These are phyloP conservation scores for Podaxis sp. DNA, from an alignment of 768 basidiomycete genomes.

Conservation along the genomic window DNA sequence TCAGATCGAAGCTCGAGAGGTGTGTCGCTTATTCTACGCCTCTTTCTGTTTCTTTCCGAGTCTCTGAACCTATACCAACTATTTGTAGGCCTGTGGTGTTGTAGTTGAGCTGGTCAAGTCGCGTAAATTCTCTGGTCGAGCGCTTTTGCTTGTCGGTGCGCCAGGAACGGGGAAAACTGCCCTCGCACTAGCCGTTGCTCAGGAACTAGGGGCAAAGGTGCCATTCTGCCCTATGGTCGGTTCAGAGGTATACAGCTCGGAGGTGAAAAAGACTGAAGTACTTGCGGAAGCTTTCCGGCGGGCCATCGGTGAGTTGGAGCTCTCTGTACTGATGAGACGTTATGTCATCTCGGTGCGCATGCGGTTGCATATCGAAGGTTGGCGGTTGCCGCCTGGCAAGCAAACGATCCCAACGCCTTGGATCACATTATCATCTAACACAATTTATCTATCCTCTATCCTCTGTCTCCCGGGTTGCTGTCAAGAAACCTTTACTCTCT, in stretches of 20 bases:
- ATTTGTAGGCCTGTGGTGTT: conserved; percentile 80
- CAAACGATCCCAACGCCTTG: neutral
- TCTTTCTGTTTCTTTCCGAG: neutral
- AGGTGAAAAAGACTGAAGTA: conserved; percentile 99
- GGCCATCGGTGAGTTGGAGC: conserved; percentile 77
- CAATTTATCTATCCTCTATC: neutral
- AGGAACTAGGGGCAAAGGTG: conserved; percentile 91
- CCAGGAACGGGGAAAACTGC: conserved; percentile 99
- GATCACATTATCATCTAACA: neutral
- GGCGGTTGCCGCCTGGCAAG: neutral
- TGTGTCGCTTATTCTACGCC: conserved; percentile 28
- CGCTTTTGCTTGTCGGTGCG: conserved; percentile 88
- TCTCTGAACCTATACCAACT: neutral
- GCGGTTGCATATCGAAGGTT: neutral
- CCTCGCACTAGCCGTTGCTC: conserved; percentile 90
- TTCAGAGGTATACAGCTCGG: conserved; percentile 92
- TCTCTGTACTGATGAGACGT: conserved; percentile 13
- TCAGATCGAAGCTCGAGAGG: conserved; percentile 88
- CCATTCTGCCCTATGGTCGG: conserved; percentile 99
- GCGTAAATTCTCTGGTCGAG: conserved; percentile 91
- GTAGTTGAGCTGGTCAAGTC: conserved; percentile 88
- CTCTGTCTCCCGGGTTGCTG: neutral
- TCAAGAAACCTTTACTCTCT: neutral
- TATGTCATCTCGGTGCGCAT: conserved; percentile 1
- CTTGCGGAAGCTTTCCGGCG: conserved; percentile 91